These are phyloP conservation scores for Triticum timopheevii DNA, from an alignment of 176 grass and related monocot species.

Conservation along the genomic window DNA sequence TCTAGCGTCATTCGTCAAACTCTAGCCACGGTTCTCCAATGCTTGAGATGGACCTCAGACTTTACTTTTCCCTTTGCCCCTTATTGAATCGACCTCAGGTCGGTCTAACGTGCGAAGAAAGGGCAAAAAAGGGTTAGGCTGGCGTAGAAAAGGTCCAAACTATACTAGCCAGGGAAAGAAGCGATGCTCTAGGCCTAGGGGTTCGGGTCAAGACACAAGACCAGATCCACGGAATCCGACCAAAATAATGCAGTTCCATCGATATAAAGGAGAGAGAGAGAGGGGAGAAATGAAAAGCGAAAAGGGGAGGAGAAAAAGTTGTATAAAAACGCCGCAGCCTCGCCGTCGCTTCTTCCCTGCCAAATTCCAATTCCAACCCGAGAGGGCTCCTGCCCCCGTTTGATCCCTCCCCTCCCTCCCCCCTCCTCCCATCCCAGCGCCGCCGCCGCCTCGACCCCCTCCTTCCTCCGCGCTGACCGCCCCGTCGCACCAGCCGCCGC, in stretches of 20 bases:
- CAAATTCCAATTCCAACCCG: constrained; percentile 40
- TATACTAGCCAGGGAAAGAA: background rate
- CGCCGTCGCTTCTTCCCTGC: constrained; percentile 30
- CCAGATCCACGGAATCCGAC: constrained; percentile 38
- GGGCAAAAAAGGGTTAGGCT: background rate
- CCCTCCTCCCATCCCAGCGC: background rate
- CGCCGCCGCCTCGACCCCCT: background rate
- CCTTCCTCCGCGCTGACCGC: background rate
- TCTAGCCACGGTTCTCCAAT: too few relatives aligned
- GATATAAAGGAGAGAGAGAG: background rate
- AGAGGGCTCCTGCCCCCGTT: background rate
- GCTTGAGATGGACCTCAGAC: too few relatives aligned
- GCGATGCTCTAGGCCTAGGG: constrained; percentile 14
- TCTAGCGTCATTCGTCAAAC: too few relatives aligned
- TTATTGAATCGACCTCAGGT: background rate
- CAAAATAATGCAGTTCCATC: background rate
- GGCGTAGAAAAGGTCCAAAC: constrained; percentile 21
- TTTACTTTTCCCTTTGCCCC: background rate
- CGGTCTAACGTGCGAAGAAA: background rate
- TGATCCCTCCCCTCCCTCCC: background rate
- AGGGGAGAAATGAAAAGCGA: background rate
- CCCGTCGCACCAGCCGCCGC: background rate
- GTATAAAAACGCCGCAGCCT: constrained; percentile 39
- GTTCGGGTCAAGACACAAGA: background rate
- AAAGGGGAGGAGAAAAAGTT: constrained; percentile 2